These are phyloP conservation scores for Hibiscus trionum DNA, from an alignment of 345 rosid genomes.

Conservation along the genomic window DNA sequence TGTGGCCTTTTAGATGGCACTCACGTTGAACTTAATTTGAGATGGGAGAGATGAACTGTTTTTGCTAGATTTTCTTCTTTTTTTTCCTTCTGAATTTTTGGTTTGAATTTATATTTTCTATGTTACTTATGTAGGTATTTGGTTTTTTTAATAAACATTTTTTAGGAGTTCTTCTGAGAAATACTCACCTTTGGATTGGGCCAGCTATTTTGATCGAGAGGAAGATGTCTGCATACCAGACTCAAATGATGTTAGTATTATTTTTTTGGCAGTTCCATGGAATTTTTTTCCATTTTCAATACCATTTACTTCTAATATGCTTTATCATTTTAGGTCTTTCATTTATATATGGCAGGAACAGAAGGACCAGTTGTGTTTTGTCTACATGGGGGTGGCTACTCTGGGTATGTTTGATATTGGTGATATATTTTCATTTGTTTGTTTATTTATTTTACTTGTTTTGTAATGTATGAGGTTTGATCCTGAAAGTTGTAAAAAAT, in stretches of 20 bases:
- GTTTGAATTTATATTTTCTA: not conserved
- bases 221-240: conserved; percentile 60
- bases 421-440: not conserved
- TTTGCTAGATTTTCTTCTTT: not conserved
- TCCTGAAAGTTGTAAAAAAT: not conserved
- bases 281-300: not conserved
- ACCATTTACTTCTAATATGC: conserved; percentile 20
- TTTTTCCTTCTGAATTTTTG: not conserved
- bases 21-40: not conserved
- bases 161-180: conserved; percentile 42
- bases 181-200: conserved; percentile 69
- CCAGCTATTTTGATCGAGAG: conserved; percentile 61
- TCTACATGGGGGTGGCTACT: conserved; percentile 92
- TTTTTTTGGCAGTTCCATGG: not conserved
- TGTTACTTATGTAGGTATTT: not conserved
- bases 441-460: not conserved
- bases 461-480: not conserved
- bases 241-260: conserved; percentile 53
- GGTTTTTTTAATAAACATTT: not conserved
- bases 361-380: conserved; percentile 89
- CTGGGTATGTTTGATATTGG: conserved; percentile 51
- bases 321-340: conserved; percentile 66
- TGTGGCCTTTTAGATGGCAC: not conserved
- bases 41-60: not conserved
- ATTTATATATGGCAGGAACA: conserved; percentile 77